Conservation (phyloP, 2,329 filamentous ascomycete species). For the Alternaria triticina region DNA sequence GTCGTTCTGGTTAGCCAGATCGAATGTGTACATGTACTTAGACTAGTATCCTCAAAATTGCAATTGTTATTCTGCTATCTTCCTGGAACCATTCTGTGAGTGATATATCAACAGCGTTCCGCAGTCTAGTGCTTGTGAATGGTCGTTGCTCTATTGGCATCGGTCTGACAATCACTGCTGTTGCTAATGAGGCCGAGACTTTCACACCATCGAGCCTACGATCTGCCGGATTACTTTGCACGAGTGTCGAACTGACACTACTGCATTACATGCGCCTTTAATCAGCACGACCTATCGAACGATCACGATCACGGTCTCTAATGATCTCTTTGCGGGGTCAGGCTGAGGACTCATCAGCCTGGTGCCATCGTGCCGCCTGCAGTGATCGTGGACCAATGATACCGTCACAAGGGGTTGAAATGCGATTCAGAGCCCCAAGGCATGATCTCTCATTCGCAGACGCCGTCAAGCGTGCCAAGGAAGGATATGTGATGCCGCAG, state of each 20-base stretch:
- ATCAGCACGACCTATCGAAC: neutral
- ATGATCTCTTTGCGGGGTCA: neutral
- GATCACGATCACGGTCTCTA: neutral
- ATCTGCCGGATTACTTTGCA: neutral
- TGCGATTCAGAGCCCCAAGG: neutral
- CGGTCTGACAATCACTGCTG: neutral
- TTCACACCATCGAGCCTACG: neutral
- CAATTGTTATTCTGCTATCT: neutral
- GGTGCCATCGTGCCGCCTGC: neutral
- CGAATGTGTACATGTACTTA: neutral
- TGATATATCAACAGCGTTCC: neutral
- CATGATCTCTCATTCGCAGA: neutral
- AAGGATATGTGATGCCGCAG: neutral
- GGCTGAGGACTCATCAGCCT: neutral
- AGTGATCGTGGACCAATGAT: neutral
- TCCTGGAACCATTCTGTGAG: neutral
- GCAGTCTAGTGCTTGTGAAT: neutral
- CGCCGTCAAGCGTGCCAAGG: neutral
- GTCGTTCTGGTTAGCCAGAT: neutral
- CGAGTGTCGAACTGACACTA: neutral
- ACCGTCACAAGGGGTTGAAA: neutral
- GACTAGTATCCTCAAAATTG: neutral
- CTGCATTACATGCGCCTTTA: neutral
- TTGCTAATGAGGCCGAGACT: neutral
- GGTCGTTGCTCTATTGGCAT: neutral